Conservation (phyloP, 2,329 filamentous ascomycete species). For the Cadophora luteo-olivacea region DNA sequence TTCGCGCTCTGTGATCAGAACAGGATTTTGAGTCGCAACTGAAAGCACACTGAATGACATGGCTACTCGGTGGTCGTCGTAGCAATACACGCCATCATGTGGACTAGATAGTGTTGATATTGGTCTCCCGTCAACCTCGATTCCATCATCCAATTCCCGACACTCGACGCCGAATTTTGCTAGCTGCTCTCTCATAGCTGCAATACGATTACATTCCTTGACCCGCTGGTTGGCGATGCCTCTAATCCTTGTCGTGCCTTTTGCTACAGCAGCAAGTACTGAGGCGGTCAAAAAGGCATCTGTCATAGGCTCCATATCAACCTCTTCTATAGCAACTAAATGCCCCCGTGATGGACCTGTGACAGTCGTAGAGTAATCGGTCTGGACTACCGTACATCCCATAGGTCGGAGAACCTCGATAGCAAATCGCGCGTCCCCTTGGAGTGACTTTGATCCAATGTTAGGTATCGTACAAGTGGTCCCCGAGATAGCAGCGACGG, state of each 20-base stretch:
- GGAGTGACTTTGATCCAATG: conserved; percentile 88
- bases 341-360: conserved; percentile 80
- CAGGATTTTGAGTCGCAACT: conserved; percentile 71
- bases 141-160: conserved; percentile 91
- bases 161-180: conserved; percentile 91
- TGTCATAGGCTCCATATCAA: conserved; percentile 99
- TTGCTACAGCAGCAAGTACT: conserved; percentile 87
- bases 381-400: conserved; percentile 91
- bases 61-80: conserved; percentile 95
- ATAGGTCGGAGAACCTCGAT: conserved; percentile 89
- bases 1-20: conserved; percentile 85
- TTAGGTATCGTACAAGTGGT: conserved; percentile 96
- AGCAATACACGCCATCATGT: conserved; percentile 80
- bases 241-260: conserved; percentile 82
- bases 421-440: conserved; percentile 94
- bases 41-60: conserved; percentile 98
- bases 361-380: conserved; percentile 85
- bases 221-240: conserved; percentile 98
- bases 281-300: conserved; percentile 97
- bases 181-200: conserved; percentile 93
- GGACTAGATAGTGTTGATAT: conserved; percentile 59
- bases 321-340: conserved; percentile 76
- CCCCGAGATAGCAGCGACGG: conserved; percentile 92
- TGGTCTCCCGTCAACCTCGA: conserved; percentile 69
- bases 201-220: conserved; percentile 97